Conservation (phyloP, 2,329 filamentous ascomycete genomes). For the Penicillium sp. region DNA sequence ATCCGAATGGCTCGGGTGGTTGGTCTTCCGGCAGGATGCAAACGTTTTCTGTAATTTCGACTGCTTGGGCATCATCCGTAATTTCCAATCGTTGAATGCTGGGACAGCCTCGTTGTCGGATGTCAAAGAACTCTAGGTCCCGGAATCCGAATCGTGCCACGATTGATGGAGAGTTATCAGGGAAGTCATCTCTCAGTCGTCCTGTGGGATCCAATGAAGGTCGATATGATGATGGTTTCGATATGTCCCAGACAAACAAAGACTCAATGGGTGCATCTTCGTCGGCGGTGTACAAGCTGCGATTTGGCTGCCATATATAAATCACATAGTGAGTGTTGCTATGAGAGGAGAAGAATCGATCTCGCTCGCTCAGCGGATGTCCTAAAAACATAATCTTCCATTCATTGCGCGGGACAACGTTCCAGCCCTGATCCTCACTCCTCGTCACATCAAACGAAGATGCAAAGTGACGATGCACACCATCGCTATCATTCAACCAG, state of each 20-base stretch:
- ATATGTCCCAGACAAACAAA: conserved; percentile 61
- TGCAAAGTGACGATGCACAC: conserved; percentile 59
- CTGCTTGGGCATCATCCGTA: conserved; percentile 46
- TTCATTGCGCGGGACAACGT: conserved; percentile 55
- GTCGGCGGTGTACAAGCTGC: conserved; percentile 53
- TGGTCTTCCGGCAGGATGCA: conserved; percentile 43
- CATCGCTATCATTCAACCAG: conserved; percentile 53
- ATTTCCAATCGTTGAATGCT: conserved; percentile 53
- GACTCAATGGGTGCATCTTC: conserved; percentile 60
- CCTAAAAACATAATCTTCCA: conserved; percentile 62
- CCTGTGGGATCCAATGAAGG: conserved; percentile 54
- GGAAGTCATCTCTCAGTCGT: conserved; percentile 32
- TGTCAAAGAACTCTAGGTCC: conserved; percentile 54
- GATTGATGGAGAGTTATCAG: conserved; percentile 44
- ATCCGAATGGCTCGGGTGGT: conserved; percentile 44
- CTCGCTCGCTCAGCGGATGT: conserved; percentile 54
- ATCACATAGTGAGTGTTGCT: conserved; percentile 60
- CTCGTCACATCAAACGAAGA: conserved; percentile 56
- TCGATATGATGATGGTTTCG: conserved; percentile 49
- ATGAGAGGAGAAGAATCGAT: conserved; percentile 64
- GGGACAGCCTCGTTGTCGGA: conserved; percentile 56
- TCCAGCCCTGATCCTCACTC: conserved; percentile 37
- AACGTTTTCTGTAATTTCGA: conserved; percentile 60
- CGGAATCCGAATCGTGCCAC: conserved; percentile 52
- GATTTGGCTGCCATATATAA: conserved; percentile 62